These are phyloP conservation scores for Citrus australasica DNA, from an alignment of 345 rosid species.

Conservation along the genomic window DNA sequence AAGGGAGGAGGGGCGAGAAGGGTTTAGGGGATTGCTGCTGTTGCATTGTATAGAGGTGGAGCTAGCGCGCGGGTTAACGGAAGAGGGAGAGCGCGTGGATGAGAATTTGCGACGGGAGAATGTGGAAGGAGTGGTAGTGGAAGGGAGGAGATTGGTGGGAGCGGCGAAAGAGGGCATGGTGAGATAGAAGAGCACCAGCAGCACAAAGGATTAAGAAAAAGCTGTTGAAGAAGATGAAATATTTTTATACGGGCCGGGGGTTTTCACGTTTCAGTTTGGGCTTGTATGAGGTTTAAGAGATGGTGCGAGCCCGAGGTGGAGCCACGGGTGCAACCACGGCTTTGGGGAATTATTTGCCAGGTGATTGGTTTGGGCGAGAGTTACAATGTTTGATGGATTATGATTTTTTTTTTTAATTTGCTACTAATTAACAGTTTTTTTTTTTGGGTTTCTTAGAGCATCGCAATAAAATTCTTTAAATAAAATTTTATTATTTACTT, in stretches of 20 bases:
- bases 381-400: background rate
- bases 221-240: background rate
- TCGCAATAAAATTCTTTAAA: too few relatives aligned
- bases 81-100: conserved; percentile 17
- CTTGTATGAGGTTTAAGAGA: background rate
- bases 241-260: background rate
- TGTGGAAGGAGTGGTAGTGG: conserved; percentile 28
- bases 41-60: conserved; percentile 32
- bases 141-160: conserved; percentile 26
- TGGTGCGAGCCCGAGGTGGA: background rate
- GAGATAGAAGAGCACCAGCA: background rate
- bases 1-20: conserved; percentile 3
- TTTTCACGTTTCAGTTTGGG: background rate
- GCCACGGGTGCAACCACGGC: background rate
- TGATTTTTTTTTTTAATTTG: background rate
- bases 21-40: background rate
- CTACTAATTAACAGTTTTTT: background rate
- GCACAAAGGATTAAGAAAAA: background rate
- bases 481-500: too few relatives aligned
- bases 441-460: too few relatives aligned
- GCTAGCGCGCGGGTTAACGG: conserved; percentile 22
- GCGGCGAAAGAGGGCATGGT: conserved; percentile 47
- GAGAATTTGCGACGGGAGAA: conserved; percentile 4
- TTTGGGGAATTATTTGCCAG: background rate
- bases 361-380: background rate